Conservation (phyloP, 345 rosid genomes). For the Noccaea caerulescens region DNA sequence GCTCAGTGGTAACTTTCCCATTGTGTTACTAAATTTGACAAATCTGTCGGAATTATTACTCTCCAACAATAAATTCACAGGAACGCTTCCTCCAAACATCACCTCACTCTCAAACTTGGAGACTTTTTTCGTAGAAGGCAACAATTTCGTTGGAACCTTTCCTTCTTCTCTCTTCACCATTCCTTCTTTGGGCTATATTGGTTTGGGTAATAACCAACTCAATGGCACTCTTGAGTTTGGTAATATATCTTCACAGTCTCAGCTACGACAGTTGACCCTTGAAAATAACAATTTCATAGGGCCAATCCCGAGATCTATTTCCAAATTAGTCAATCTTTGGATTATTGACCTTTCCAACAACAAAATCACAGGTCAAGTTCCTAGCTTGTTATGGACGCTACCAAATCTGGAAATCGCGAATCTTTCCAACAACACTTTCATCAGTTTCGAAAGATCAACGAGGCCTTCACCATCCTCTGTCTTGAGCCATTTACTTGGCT, state of each 20-base stretch:
- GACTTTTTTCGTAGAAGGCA: not conserved
- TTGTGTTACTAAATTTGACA: not conserved
- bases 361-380: constrained; percentile 25
- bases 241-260: not conserved
- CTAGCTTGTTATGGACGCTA: constrained; percentile 8
- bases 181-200: not conserved
- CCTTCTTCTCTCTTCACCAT: constrained; percentile 8
- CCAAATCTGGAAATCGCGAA: not conserved
- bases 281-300: constrained; percentile 40
- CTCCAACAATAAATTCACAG: not conserved
- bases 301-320: constrained; percentile 20
- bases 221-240: not conserved
- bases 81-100: not conserved
- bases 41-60: not conserved
- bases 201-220: not conserved
- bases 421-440: constrained; percentile 21
- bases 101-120: not conserved
- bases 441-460: not conserved
- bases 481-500: not conserved
- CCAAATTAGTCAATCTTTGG: not conserved
- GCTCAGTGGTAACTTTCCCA: not conserved
- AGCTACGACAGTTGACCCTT: not conserved
- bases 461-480: not conserved
- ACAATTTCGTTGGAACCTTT: not conserved
- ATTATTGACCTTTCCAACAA: not conserved